Conservation (phyloP, 805 yeast genomes). For the Kuraishia cidri region DNA sequence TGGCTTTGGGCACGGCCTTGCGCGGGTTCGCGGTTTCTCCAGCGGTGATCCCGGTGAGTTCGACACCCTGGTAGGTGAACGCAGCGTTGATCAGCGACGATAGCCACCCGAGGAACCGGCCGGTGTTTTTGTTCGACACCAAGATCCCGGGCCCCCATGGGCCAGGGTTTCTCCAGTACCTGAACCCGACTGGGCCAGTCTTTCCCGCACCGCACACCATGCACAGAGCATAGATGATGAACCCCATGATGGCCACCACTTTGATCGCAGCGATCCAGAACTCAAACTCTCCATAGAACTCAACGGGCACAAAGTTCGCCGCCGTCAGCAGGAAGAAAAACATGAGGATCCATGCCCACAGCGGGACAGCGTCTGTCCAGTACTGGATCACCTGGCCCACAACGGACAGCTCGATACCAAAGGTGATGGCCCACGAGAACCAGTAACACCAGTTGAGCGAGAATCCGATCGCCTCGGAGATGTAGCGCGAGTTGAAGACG, state of each 20-base stretch:
- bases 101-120: conserved; percentile 61
- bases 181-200: conserved; percentile 66
- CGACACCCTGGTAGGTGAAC: conserved; percentile 79
- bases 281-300: conserved; percentile 65
- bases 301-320: conserved; percentile 59
- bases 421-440: conserved; percentile 73
- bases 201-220: conserved; percentile 72
- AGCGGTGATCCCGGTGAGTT: conserved; percentile 65
- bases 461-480: conserved; percentile 65
- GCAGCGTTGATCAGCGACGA: conserved; percentile 64
- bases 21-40: conserved; percentile 69
- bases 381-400: conserved; percentile 57
- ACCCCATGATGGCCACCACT: conserved; percentile 64
- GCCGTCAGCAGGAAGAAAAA: conserved; percentile 48
- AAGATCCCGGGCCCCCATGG: conserved; percentile 63
- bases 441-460: conserved; percentile 69
- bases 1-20: conserved; percentile 63
- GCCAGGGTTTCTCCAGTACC: conserved; percentile 78
- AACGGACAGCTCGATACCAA: conserved; percentile 64
- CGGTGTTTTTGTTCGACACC: conserved; percentile 38
- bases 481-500: conserved; percentile 56
- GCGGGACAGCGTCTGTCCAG: conserved; percentile 65
- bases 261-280: conserved; percentile 67
- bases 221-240: conserved; percentile 53
- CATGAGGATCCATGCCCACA: conserved; percentile 65